Evolutionary conservation across 2,329 filamentous ascomycete genomes (phyloP).

Genomic region (Podosphaera aphanis): DNA sequence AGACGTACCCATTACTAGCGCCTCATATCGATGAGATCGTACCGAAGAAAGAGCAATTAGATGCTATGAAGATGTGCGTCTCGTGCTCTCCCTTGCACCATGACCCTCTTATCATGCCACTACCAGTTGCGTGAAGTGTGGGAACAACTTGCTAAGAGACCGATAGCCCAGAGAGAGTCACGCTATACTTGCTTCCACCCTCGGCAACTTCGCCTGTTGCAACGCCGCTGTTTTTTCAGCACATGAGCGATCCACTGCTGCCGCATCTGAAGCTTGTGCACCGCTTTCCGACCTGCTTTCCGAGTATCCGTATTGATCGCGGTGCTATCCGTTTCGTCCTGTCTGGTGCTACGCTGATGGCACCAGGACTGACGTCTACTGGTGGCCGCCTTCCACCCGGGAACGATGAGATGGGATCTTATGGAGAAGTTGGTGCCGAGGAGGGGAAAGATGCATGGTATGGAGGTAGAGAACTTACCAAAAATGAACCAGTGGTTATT

Average conservation of each 20-base stretch:
- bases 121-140: not conserved
- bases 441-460: constrained; percentile 21
- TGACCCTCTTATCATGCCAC: not conserved
- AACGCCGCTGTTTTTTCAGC: constrained; percentile 71
- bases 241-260: constrained; percentile 46
- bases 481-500: constrained; percentile 69
- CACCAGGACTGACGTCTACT: constrained; percentile 64
- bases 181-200: constrained; percentile 61
- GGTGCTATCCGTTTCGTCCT: constrained; percentile 94
- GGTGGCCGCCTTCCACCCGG: constrained; percentile 52
- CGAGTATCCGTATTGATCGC: constrained; percentile 70
- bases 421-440: constrained; percentile 10
- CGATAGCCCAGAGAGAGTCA: constrained; percentile 53
- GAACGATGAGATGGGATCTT: constrained; percentile 16
- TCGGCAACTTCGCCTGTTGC: constrained; percentile 14
- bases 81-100: not conserved
- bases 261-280: constrained; percentile 81
- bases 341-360: constrained; percentile 85
- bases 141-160: not conserved
- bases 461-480: constrained; percentile 43
- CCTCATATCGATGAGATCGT: constrained; percentile 83
- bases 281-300: constrained; percentile 66
- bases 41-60: constrained; percentile 79
- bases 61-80: constrained; percentile 60
- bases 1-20: constrained; percentile 65